phyloP scores from a whole-genome alignment of 331 rosid genomes.

The Rosa hybrid region DNA sequence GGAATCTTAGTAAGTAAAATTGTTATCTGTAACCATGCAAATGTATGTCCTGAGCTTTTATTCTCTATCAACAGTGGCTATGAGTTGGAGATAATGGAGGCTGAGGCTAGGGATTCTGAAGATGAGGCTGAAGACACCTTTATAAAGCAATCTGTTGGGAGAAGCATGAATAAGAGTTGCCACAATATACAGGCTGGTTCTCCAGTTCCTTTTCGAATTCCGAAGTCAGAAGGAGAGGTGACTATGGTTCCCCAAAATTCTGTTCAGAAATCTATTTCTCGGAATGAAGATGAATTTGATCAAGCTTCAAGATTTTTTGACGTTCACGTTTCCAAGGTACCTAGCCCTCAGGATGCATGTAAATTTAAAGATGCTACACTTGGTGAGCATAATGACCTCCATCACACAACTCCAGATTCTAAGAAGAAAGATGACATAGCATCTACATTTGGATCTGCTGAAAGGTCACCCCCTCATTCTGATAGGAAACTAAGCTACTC shows the following conservation, averaged over 20 bases:
- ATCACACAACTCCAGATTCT: constrained; percentile 28
- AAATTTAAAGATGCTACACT: constrained; percentile 21
- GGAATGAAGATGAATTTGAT: constrained; percentile 30
- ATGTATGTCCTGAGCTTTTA: constrained; percentile 24
- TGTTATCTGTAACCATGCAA: constrained; percentile 8
- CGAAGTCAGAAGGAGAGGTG: constrained; percentile 35
- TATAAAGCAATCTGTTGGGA: constrained; percentile 40
- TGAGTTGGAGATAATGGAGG: constrained; percentile 70
- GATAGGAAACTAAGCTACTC: constrained; percentile 41
- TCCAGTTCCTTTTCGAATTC: constrained; percentile 25
- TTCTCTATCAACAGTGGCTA: constrained; percentile 63
- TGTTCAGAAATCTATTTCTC: constrained; percentile 10
- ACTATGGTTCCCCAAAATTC: constrained; percentile 34
- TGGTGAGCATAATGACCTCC: constrained; percentile 29
- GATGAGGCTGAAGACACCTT: constrained; percentile 59
- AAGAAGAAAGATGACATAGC: constrained; percentile 38
- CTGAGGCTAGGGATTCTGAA: constrained; percentile 94
- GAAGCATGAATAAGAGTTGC: constrained; percentile 44
- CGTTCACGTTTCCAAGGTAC: constrained; percentile 27
- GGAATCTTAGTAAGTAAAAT: constrained; percentile 1
- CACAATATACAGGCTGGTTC: constrained; percentile 33
- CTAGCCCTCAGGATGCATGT: constrained; percentile 34
- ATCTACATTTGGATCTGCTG: constrained; percentile 46
- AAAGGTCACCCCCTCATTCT: constrained; percentile 26
- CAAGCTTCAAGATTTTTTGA: constrained; percentile 31